A percentile compares a stretch with the other conserved stretches of the same genome.
These are phyloP conservation scores for Diaporthe longicolla DNA, from an alignment of 2,329 filamentous ascomycete species.

Conservation along the genomic window DNA sequence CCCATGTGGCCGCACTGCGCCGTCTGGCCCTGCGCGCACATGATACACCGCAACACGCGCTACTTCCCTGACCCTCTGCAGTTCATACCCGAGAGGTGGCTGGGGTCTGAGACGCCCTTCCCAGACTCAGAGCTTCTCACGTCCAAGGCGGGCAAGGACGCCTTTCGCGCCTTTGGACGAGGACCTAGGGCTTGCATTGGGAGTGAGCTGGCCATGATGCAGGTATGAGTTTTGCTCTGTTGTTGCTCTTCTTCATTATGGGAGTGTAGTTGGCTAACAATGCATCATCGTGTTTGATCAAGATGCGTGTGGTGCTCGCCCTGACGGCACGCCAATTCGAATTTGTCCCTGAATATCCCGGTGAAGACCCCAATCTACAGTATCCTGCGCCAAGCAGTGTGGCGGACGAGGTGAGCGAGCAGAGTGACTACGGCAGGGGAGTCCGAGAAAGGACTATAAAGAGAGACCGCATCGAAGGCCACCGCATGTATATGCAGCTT, in stretches of 20 bases:
- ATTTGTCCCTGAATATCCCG: not conserved
- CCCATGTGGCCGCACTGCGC: not conserved
- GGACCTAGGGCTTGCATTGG: not conserved
- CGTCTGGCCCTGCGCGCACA: not conserved
- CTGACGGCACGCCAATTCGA: not conserved
- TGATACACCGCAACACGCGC: not conserved
- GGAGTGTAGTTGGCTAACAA: too few species aligned
- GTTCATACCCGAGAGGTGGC: not conserved
- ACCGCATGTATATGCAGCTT: not conserved
- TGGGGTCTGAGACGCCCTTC: not conserved
- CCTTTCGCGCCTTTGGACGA: not conserved
- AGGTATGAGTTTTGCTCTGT: too few species aligned
- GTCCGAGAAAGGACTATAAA: not conserved
- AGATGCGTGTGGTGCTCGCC: constrained; percentile 2
- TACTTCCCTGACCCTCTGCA: not conserved
- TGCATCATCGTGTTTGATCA: not conserved
- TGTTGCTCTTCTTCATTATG: too few species aligned
- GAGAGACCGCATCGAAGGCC: not conserved
- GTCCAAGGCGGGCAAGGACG: not conserved
- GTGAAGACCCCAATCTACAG: not conserved
- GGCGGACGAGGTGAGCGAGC: not conserved
- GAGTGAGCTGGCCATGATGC: not conserved
- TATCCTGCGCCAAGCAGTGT: not conserved
- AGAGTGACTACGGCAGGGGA: not conserved
- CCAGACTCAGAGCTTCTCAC: not conserved